These are phyloP conservation scores for Chlamydomonas sp. DNA, from an alignment of 139 green algal genomes.

Conservation along the genomic window DNA sequence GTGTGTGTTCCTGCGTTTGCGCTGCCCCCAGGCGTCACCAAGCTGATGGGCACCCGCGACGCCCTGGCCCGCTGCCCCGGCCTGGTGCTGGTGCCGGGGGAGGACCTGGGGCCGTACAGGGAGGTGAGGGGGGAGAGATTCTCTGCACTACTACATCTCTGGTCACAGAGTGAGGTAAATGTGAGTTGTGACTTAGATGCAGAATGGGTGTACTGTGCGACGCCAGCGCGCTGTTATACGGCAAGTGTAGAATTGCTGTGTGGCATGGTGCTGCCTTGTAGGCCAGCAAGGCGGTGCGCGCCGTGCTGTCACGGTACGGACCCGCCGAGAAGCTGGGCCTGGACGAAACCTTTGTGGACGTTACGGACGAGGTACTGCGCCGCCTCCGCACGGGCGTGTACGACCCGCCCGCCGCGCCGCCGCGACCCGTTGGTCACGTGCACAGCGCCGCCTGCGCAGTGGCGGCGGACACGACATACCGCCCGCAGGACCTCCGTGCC, in stretches of 20 bases:
- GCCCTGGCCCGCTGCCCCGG: conserved; percentile 64
- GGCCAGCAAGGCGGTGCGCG: conserved; percentile 48
- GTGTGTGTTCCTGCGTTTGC: not conserved
- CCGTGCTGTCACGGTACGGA: conserved; percentile 63
- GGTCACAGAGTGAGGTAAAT: too few relatives aligned
- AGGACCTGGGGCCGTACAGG: conserved; percentile 61
- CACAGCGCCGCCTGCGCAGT: conserved; percentile 45
- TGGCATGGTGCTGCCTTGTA: not conserved
- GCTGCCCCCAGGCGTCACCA: conserved; percentile 70
- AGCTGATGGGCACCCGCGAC: conserved; percentile 80
- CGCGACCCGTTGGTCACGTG: conserved; percentile 57
- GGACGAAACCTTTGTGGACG: conserved; percentile 83
- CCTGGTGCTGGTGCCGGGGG: conserved; percentile 64
- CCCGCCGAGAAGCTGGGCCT: conserved; percentile 69
- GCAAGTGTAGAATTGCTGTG: not conserved
- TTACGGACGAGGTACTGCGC: conserved; percentile 53
- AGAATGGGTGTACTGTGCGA: not conserved
- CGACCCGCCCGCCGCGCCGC: not conserved
- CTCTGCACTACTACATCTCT: too few relatives aligned
- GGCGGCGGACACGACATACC: conserved; percentile 64
- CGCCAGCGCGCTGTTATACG: too few relatives aligned
- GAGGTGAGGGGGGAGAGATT: conserved; percentile 5
- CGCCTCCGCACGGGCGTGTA: conserved; percentile 32
- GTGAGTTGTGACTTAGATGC: not conserved
- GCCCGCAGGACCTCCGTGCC: conserved; percentile 74